Conservation (phyloP, 2,329 filamentous ascomycete genomes). For the Passalora sequoiae region DNA sequence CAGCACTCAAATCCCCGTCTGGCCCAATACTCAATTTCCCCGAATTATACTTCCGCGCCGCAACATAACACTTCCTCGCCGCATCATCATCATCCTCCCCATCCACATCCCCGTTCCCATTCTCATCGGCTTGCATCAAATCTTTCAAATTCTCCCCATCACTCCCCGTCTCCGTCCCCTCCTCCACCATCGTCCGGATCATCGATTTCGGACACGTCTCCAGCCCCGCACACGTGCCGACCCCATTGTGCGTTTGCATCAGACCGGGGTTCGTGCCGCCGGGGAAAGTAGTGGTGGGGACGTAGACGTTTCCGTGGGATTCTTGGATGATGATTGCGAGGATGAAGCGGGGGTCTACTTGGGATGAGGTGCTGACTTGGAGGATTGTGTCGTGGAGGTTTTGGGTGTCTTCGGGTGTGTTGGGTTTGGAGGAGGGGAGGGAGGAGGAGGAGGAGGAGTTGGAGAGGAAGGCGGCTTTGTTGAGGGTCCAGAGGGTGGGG, state of each 20-base stretch:
- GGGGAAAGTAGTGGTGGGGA: slow-evolving; percentile 35
- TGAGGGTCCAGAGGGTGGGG: slow-evolving; percentile 2
- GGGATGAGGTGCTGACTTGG: slow-evolving; percentile 28
- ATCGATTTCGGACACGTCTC: slow-evolving; percentile 37
- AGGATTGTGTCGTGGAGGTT: slow-evolving; percentile 37
- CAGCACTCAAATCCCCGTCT: slow-evolving; percentile 1
- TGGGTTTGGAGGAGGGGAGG: no score
- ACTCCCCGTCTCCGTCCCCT: slow-evolving; percentile 40
- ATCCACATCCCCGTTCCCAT: background rate
- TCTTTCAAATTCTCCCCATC: slow-evolving; percentile 40
- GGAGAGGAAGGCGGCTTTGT: slow-evolving; percentile 3
- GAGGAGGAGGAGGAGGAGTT: no score
- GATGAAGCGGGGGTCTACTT: slow-evolving; percentile 38
- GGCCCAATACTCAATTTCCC: slow-evolving; percentile 24
- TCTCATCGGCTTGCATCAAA: background rate
- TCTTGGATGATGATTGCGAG: slow-evolving; percentile 42
- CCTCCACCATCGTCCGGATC: slow-evolving; percentile 38
- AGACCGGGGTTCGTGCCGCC: slow-evolving; percentile 41
- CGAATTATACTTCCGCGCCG: slow-evolving; percentile 46
- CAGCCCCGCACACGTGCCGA: slow-evolving; percentile 33
- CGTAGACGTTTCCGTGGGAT: slow-evolving; percentile 42
- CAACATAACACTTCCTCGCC: slow-evolving; percentile 41
- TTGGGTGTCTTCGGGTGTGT: slow-evolving; percentile 30
- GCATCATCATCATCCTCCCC: slow-evolving; percentile 25
- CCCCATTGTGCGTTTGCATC: slow-evolving; percentile 41